A percentile compares a stretch with the other conserved stretches of the same genome.
Conservation (phyloP, 2,329 filamentous ascomycete genomes). For the Fusarium nanum region DNA sequence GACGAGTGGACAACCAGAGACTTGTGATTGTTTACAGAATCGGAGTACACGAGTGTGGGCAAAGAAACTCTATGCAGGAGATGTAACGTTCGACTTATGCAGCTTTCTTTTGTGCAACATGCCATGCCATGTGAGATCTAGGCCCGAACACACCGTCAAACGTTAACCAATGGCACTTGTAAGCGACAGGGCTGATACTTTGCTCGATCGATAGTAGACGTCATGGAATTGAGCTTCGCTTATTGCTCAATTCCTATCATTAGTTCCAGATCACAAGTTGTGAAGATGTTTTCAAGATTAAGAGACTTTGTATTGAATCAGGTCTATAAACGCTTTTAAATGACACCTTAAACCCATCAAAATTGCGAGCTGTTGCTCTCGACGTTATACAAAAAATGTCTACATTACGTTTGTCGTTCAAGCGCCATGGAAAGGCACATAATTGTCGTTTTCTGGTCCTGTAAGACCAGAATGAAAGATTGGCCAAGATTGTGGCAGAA, state of each 20-base stretch:
- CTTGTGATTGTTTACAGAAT: background rate
- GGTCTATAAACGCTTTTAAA: conserved; percentile 42
- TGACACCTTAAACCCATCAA: conserved; percentile 25
- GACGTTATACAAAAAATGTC: conserved; percentile 37
- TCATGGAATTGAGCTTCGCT: conserved; percentile 21
- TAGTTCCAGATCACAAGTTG: background rate
- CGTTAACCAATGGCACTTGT: conserved; percentile 5
- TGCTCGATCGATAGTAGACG: background rate
- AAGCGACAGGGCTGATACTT: conserved; percentile 13
- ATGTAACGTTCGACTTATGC: conserved; percentile 19
- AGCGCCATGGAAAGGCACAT: conserved; percentile 13
- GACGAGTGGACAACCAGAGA: background rate
- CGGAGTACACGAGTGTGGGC: background rate
- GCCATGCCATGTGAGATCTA: conserved; percentile 9
- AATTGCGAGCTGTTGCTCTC: conserved; percentile 22
- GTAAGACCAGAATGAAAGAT: background rate
- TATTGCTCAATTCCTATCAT: background rate
- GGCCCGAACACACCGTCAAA: conserved; percentile 18
- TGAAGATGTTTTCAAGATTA: background rate
- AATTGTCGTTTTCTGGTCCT: conserved; percentile 23
- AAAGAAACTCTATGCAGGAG: background rate
- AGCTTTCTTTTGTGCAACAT: conserved; percentile 13
- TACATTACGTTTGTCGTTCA: conserved; percentile 39
- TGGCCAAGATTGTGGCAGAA: background rate
- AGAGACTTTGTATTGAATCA: conserved; percentile 24